A percentile compares a stretch with the other conserved stretches of the same genome.
Conservation (phyloP, 2,329 filamentous ascomycete genomes). For the Aureobasidium namibiae region DNA sequence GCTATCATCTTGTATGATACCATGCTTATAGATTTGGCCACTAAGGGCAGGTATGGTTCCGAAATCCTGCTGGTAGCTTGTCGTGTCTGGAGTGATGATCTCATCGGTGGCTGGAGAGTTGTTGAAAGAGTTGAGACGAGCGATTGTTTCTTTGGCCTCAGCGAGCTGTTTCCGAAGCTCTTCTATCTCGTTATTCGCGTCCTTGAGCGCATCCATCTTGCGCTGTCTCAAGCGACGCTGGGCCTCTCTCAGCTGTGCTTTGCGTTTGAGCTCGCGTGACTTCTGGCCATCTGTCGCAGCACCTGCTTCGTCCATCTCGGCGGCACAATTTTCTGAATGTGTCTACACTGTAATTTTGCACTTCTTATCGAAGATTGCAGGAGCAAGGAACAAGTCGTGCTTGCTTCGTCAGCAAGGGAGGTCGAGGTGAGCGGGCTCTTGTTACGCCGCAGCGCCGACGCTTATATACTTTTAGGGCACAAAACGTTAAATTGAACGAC, state of each 20-base stretch:
- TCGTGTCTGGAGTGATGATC: background rate
- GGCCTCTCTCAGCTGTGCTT: background rate
- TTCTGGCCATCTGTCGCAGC: background rate
- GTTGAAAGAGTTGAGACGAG: background rate
- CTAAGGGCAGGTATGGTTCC: background rate
- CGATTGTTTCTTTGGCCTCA: background rate
- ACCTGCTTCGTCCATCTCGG: background rate
- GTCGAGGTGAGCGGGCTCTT: background rate
- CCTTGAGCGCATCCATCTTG: background rate
- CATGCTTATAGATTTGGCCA: background rate
- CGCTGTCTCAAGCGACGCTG: background rate
- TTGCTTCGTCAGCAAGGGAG: background rate
- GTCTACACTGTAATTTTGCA: background rate
- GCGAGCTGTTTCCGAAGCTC: background rate
- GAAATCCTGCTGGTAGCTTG: background rate
- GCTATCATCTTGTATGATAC: background rate
- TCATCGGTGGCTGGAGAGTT: background rate
- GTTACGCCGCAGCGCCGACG: background rate
- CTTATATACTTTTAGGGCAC: background rate
- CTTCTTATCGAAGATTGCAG: background rate
- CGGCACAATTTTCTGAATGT: background rate
- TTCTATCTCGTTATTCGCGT: conserved; percentile 1
- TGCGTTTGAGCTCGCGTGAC: background rate
- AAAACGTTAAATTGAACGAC: background rate
- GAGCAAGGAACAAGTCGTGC: background rate